Conservation (phyloP, 73 alveolate species). For the Stentor coeruleus region DNA sequence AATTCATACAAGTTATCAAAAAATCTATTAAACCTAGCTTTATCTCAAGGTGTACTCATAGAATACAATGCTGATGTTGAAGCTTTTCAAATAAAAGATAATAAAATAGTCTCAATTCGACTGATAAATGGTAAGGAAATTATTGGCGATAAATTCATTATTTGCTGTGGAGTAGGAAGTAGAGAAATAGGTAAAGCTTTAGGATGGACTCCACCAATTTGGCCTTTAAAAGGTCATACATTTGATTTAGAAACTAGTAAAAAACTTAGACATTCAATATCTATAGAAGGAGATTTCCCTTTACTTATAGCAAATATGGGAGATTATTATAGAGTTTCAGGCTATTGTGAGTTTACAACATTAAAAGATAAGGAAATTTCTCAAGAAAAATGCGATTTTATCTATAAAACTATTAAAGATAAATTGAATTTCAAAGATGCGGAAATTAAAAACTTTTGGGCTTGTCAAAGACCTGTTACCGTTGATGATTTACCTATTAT, state of each 20-base stretch:
- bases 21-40: background rate
- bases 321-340: background rate
- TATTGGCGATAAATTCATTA: constrained; percentile 16
- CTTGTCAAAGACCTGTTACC: constrained; percentile 26
- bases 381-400: background rate
- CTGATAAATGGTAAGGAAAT: background rate
- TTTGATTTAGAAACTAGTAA: constrained; percentile 1
- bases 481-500: constrained; percentile 22
- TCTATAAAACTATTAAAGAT: background rate
- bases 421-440: background rate
- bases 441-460: constrained; percentile 9
- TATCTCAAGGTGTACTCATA: background rate
- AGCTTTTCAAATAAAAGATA: background rate
- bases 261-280: constrained; percentile 12
- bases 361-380: background rate
- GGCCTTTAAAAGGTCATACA: constrained; percentile 19
- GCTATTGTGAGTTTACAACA: background rate
- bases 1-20: constrained; percentile 1
- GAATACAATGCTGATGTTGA: constrained; percentile 9
- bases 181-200: constrained; percentile 14
- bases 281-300: background rate
- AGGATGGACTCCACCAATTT: constrained; percentile 19
- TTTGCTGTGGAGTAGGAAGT: constrained; percentile 12
- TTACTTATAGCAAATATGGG: background rate
- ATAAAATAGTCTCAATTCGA: background rate